Evolutionary conservation across 2,329 filamentous ascomycete genomes (phyloP).

Genomic region (Claviceps sp.): DNA sequence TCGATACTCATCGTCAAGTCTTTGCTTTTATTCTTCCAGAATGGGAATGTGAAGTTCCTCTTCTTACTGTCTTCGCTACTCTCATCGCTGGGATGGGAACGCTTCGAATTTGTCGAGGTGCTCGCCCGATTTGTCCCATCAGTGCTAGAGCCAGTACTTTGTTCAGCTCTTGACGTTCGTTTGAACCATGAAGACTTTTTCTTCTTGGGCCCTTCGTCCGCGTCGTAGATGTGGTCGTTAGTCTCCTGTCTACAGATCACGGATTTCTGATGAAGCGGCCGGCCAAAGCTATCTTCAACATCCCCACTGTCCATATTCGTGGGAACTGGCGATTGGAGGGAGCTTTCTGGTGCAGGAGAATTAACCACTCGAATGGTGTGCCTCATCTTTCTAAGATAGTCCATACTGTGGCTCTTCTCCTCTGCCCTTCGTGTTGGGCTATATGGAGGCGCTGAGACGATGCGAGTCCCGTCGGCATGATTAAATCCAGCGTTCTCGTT

Average conservation of each 20-base stretch:
- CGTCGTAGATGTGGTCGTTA: slow-evolving; percentile 9
- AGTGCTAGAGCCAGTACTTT: slow-evolving; percentile 5
- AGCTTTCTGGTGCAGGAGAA: slow-evolving; percentile 27
- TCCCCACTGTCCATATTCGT: slow-evolving; percentile 30
- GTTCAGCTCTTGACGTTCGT: slow-evolving; percentile 27
- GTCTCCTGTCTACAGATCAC: slow-evolving; percentile 8
- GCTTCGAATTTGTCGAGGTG: slow-evolving; percentile 6
- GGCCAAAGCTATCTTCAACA: slow-evolving; percentile 11
- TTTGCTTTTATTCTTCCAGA: slow-evolving; percentile 40
- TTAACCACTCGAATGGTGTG: slow-evolving; percentile 43
- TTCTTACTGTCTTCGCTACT: slow-evolving; percentile 27
- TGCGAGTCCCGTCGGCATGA: slow-evolving; percentile 26
- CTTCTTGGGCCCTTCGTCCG: slow-evolving; percentile 19
- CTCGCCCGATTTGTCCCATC: slow-evolving; percentile 1
- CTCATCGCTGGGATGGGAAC: slow-evolving; percentile 8
- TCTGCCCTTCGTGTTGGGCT: slow-evolving; percentile 16
- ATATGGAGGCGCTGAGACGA: slow-evolving; percentile 33
- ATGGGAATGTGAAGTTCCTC: slow-evolving; percentile 39
- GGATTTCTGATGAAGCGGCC: slow-evolving; percentile 10
- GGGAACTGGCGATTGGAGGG: slow-evolving; percentile 22
- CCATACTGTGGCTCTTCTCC: slow-evolving; percentile 25
- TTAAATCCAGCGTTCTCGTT: slow-evolving; percentile 24
- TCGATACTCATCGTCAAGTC: slow-evolving; percentile 30
- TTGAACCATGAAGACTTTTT: slow-evolving; percentile 41
- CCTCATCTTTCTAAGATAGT: slow-evolving; percentile 32